Conservation (phyloP, 345 rosid species). For the Citrus cavaleriei region DNA sequence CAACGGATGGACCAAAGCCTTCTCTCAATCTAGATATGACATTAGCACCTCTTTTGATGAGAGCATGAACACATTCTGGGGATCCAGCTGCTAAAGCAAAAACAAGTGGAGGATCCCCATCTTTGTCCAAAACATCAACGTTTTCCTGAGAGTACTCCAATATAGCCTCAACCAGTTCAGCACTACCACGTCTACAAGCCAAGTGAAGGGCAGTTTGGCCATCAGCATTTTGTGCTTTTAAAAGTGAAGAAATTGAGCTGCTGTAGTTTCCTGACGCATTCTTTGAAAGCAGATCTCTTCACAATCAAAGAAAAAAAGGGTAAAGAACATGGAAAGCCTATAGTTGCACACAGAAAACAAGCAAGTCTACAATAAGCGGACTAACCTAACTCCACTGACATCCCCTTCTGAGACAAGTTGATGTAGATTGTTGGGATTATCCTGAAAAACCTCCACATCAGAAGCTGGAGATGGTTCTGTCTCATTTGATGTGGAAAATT, state of each 20-base stretch:
- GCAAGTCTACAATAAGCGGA: constrained; percentile 9
- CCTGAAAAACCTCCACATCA: constrained; percentile 48
- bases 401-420: constrained; percentile 78
- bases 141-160: constrained; percentile 61
- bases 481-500: constrained; percentile 46
- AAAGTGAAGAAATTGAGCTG: constrained; percentile 45
- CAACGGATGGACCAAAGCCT: constrained; percentile 89
- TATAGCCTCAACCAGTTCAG: constrained; percentile 74
- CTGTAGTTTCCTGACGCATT: constrained; percentile 60
- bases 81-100: constrained; percentile 99
- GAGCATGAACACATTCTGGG: constrained; percentile 87
- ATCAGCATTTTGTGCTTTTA: constrained; percentile 85
- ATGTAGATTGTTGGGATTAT: constrained; percentile 63
- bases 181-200: constrained; percentile 97
- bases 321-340: background rate
- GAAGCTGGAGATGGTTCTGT: constrained; percentile 47
- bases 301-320: constrained; percentile 12
- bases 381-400: constrained; percentile 75
- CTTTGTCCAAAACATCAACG: constrained; percentile 90
- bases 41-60: constrained; percentile 78
- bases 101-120: constrained; percentile 97
- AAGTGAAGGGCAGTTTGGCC: constrained; percentile 96
- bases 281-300: constrained; percentile 73
- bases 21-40: constrained; percentile 84
- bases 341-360: constrained; percentile 18